Base-by-base conservation (phyloP, 1,139 yeast genomes). In the Sugiyamaella xylanicola region DNA sequence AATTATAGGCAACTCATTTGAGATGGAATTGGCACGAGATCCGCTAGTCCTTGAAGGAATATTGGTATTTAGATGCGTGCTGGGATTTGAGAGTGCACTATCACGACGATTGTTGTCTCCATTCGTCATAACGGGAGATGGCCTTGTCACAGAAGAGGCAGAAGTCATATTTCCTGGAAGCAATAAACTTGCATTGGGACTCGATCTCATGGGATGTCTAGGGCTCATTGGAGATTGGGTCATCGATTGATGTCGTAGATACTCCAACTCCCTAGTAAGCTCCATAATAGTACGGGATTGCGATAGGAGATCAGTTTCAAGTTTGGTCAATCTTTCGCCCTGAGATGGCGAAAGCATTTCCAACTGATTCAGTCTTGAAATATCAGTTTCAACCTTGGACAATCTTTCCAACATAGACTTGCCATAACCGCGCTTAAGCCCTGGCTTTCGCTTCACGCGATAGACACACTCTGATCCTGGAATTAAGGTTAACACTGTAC, bases 351-450 rank as follows among this genome's bases (percentile, higher is more conserved):
- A 4, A 7, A 36, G 42, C 11, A n/a, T n/a, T 29, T 45, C 48
- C 4, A 45, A 16, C 27, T 29, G 11, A 29, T 35, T 35, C 20
- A 46, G 25, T 36, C 35, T 46, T 15, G 17, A 36, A 9, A 58
- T 43, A 9, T 53, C 54, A 15, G 49, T 51, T 39, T 58, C 61
- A 7, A 44, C 51, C 56, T 39, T 55, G 48, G 56, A 55, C 25
- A 62, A 50, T 40, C 64, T 47, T 17, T 56, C 60, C 13, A 51
- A 49, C 40, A 62, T 58, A 43, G 58, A 57, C 46, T 60, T 62
- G 7, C 65, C 65, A 46, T 58, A 63, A 21, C 65, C 65, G 1
- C 60, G 60, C 32, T 59, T 57, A 36, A 63, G 53, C 7, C 65
- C 65, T 1, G 65, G 65, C 39, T 61, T 63, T 43, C 56, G 53